Conservation (phyloP, 345 rosid genomes). For the Pistacia vera region DNA sequence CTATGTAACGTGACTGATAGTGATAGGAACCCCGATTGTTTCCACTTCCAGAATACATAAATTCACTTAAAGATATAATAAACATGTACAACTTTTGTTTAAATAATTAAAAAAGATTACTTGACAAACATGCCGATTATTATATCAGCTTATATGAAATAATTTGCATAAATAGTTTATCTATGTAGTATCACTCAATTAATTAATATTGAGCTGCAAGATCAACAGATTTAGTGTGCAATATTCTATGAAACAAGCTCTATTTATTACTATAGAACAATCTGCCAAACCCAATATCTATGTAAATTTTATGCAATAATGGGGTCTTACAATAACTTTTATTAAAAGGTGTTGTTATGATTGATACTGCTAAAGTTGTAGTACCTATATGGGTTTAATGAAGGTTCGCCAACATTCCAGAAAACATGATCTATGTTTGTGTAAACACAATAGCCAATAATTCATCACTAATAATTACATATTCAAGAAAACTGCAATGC, state of each 20-base stretch:
- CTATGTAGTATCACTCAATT: no score
- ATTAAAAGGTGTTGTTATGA: background rate
- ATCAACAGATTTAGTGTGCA: slow-evolving; percentile 24
- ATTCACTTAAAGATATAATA: no score
- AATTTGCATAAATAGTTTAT: no score
- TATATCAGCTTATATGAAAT: no score
- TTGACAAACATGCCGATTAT: no score
- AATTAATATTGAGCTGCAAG: slow-evolving; percentile 9
- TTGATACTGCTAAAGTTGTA: background rate
- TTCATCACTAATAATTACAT: no score
- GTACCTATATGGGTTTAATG: background rate
- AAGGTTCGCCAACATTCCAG: background rate
- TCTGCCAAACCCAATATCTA: slow-evolving; percentile 6
- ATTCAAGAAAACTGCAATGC: no score
- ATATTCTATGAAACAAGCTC: slow-evolving; percentile 25
- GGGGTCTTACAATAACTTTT: background rate
- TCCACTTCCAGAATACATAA: no score
- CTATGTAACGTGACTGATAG: no score
- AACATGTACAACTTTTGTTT: no score
- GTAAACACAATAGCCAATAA: background rate
- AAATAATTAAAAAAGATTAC: no score
- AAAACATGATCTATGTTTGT: background rate
- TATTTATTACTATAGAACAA: slow-evolving; percentile 20
- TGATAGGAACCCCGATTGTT: no score
- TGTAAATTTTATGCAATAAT: slow-evolving; percentile 18